These are phyloP conservation scores for Pseudoturritis turrita DNA, from an alignment of 345 rosid species.

Conservation along the genomic window DNA sequence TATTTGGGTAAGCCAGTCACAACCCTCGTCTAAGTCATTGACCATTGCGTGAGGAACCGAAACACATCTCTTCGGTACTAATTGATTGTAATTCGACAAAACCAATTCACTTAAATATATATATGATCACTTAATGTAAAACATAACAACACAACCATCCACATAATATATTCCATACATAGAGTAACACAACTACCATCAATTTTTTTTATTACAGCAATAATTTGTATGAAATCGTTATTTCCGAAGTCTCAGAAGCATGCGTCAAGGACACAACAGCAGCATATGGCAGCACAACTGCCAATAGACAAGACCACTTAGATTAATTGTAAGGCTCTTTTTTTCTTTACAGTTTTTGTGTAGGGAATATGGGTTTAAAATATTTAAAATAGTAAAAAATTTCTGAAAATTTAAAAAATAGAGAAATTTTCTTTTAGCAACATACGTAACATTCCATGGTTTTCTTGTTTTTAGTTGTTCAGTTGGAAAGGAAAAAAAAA, in stretches of 20 bases:
- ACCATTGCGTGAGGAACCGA: not conserved
- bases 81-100: not conserved
- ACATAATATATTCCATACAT: not conserved
- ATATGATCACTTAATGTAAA: not conserved
- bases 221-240: not conserved
- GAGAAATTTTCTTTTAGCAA: not conserved
- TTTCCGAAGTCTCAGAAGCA: constrained; percentile 43
- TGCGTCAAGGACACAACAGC: constrained; percentile 62
- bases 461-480: not conserved
- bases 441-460: not conserved
- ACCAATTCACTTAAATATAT: not conserved
- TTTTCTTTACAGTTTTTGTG: not conserved
- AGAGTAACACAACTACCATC: constrained; percentile 1
- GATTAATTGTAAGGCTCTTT: not conserved
- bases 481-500: not conserved
- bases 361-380: not conserved
- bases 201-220: constrained; percentile 12
- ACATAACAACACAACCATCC: not conserved
- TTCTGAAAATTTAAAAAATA: not conserved
- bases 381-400: not conserved
- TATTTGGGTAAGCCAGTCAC: not conserved
- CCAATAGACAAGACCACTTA: not conserved
- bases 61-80: not conserved
- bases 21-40: not conserved
- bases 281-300: constrained; percentile 72